These are phyloP conservation scores for Cornus suecica DNA, from an alignment of 148 eudicot genomes.

Conservation along the genomic window DNA sequence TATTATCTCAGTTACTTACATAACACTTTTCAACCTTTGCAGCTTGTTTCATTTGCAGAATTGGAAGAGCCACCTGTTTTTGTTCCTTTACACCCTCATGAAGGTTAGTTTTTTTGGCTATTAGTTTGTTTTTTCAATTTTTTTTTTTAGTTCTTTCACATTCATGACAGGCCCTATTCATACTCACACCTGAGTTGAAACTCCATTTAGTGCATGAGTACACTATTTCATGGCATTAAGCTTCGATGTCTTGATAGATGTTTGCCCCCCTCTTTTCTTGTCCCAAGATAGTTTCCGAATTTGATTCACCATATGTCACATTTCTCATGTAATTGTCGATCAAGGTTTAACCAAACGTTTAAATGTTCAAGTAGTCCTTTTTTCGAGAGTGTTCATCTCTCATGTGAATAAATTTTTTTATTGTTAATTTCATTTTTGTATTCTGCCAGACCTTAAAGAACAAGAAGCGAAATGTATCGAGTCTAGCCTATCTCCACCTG, in stretches of 20 bases:
- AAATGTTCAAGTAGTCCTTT: background rate
- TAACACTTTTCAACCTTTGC: slow-evolving; percentile 31
- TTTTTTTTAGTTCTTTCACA: no score
- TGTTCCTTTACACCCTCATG: slow-evolving; percentile 59
- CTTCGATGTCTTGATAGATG: background rate
- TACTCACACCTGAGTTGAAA: background rate
- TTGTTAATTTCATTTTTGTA: no score
- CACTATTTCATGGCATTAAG: background rate
- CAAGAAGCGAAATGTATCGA: slow-evolving; percentile 42
- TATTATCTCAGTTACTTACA: background rate
- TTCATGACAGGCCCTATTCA: no score
- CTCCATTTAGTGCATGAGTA: background rate
- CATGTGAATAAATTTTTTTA: background rate
- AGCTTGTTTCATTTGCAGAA: slow-evolving; percentile 88
- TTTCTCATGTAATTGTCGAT: background rate
- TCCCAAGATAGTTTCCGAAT: background rate
- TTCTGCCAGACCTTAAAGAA: slow-evolving; percentile 43
- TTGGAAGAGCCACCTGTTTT: slow-evolving; percentile 75
- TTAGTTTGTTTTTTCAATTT: no score
- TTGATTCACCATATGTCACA: background rate
- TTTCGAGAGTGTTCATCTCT: background rate
- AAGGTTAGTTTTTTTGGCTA: slow-evolving; percentile 45
- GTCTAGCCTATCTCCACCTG: slow-evolving; percentile 42
- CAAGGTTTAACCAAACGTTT: background rate
- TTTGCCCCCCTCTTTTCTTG: background rate